These are phyloP conservation scores for Hirsutella thompsonii DNA, from an alignment of 2,329 filamentous ascomycete genomes.

Conservation along the genomic window DNA sequence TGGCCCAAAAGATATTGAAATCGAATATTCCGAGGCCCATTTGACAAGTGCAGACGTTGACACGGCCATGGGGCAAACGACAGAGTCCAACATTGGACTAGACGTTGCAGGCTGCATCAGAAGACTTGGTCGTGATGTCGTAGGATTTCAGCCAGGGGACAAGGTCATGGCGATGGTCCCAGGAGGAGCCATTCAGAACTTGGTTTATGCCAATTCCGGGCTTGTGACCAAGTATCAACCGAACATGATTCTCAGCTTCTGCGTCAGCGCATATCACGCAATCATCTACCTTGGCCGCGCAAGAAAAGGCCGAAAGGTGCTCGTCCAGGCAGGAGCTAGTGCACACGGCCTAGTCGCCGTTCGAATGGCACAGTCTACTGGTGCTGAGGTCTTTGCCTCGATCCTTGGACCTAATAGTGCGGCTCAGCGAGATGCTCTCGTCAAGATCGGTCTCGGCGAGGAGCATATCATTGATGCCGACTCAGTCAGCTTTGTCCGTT, in stretches of 20 bases:
- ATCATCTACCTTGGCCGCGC: slow-evolving; percentile 20
- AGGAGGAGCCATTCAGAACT: slow-evolving; percentile 21
- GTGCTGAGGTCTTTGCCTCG: slow-evolving; percentile 28
- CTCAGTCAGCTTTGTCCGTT: slow-evolving; percentile 18
- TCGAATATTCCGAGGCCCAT: slow-evolving; percentile 22
- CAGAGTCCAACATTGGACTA: slow-evolving; percentile 19
- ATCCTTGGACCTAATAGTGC: slow-evolving; percentile 15
- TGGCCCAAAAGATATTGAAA: slow-evolving; percentile 21
- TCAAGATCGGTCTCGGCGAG: slow-evolving; percentile 17
- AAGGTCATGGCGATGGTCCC: slow-evolving; percentile 26
- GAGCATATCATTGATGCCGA: slow-evolving; percentile 25
- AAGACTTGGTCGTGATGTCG: slow-evolving; percentile 19
- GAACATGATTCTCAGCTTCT: slow-evolving; percentile 22
- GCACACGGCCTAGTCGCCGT: slow-evolving; percentile 30
- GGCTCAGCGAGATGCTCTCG: slow-evolving; percentile 24
- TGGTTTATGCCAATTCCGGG: slow-evolving; percentile 17
- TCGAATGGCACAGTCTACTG: slow-evolving; percentile 22
- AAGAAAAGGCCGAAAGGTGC: slow-evolving; percentile 16
- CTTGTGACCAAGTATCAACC: slow-evolving; percentile 20
- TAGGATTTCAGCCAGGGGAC: slow-evolving; percentile 21
- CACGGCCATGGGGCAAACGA: slow-evolving; percentile 17
- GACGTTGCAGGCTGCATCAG: slow-evolving; percentile 28
- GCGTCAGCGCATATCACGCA: slow-evolving; percentile 28
- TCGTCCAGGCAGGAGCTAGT: slow-evolving; percentile 31
- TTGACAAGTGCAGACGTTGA: slow-evolving; percentile 24